A percentile compares a stretch with the other conserved stretches of the same genome.
Conservation (phyloP, 2,329 filamentous ascomycete genomes). For the Xylariaceae sp. region DNA sequence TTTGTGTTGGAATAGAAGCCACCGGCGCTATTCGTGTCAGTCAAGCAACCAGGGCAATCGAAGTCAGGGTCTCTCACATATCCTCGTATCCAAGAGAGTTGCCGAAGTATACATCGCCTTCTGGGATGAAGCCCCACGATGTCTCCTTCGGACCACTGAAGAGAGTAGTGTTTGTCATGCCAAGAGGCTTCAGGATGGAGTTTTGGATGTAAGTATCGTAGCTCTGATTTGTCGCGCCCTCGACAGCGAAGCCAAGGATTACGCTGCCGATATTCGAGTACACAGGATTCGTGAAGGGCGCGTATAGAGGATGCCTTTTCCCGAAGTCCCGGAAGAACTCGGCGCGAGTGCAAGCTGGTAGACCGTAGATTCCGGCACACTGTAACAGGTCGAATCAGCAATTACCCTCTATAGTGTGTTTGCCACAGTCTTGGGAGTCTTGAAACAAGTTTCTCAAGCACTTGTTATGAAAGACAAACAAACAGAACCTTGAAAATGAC, state of each 20-base stretch:
- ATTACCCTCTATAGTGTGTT: too few relatives aligned
- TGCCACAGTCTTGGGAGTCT: too few relatives aligned
- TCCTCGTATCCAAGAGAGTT: constrained; percentile 28
- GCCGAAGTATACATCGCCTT: constrained; percentile 25
- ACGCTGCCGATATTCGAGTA: constrained; percentile 28
- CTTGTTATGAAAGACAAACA: too few relatives aligned
- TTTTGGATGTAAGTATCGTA: constrained; percentile 24
- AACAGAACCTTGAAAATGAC: too few relatives aligned
- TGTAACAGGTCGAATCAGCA: too few relatives aligned
- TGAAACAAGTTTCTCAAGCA: too few relatives aligned
- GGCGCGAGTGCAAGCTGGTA: constrained; percentile 23
- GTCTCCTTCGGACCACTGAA: constrained; percentile 19
- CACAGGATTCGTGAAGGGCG: constrained; percentile 26
- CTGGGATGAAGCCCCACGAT: constrained; percentile 26
- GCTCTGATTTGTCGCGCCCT: constrained; percentile 24
- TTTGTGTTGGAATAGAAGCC: constrained; percentile 31
- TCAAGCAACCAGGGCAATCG: neutral
- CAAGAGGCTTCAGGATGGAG: constrained; percentile 22
- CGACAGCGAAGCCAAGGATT: constrained; percentile 25
- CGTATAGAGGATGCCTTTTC: constrained; percentile 28
- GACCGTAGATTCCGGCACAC: constrained; percentile 26
- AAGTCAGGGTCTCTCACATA: constrained; percentile 16
- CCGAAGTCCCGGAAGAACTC: constrained; percentile 31
- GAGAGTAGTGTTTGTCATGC: constrained; percentile 28
- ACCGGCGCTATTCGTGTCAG: constrained; percentile 17